Percentiles rank a stretch among this genome's conserved stretches.
Evolutionary conservation across 75 land plant species (phyloP).

Genomic region (Azolla pinnata): DNA sequence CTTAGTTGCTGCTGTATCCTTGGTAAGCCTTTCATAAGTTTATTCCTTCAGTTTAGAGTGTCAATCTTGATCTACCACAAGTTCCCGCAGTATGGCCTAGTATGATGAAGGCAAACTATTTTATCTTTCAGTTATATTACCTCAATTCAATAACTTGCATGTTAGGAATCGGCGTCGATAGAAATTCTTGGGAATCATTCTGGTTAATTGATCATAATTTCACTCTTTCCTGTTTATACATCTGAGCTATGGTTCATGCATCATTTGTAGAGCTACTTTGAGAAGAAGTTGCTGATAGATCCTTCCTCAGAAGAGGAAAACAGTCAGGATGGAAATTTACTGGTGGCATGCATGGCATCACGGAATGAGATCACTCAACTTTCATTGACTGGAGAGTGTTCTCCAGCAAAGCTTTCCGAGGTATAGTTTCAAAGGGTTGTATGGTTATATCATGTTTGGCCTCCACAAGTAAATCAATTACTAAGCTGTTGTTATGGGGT

Average conservation of each 20-base stretch:
- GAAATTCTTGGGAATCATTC: too few species aligned
- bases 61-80: too few species aligned
- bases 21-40: constrained; percentile 40
- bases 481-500: neutral
- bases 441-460: neutral
- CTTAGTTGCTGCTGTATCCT: constrained; percentile 75
- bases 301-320: constrained; percentile 73
- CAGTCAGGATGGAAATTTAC: constrained; percentile 73
- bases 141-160: too few species aligned
- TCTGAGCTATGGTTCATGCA: too few species aligned
- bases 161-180: too few species aligned
- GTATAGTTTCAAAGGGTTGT: constrained; percentile 20
- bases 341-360: constrained; percentile 77
- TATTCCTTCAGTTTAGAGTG: too few species aligned
- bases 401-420: constrained; percentile 58
- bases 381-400: constrained; percentile 83
- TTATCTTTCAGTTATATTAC: too few species aligned
- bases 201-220: too few species aligned
- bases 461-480: neutral
- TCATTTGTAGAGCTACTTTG: constrained; percentile 52
- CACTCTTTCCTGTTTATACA: too few species aligned
- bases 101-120: too few species aligned
- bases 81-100: too few species aligned
- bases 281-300: constrained; percentile 64
- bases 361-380: constrained; percentile 89